Base-by-base conservation (phyloP, 2,329 filamentous ascomycete genomes). In the Fulvia fulva region DNA sequence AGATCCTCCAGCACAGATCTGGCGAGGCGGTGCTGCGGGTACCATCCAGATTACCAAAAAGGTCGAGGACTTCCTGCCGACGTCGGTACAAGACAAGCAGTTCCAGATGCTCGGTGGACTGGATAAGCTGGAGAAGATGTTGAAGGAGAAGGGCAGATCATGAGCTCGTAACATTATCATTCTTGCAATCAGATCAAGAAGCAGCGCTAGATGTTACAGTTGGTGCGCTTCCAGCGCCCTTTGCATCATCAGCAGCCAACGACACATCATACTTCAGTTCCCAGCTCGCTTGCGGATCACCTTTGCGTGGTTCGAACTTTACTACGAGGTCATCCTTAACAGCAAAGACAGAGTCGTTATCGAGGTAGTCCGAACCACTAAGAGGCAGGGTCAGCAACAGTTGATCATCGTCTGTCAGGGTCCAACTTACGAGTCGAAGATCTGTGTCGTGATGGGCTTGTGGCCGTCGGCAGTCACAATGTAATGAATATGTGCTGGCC, bases 381-480 rank as follows among this genome's bases (percentile, higher is more conserved):
- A 5, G n/a, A 19, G 47, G 2, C n/a, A n/a, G 22, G 32, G 26
- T 50, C 47, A 50, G 14, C 43, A 23, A 47, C 8, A 45, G 44
- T 3, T 16, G 8, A 16, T 28, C 51, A 30, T 7, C 7, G n/a
- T 12, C 8, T 26, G 11, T 16, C 11, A 22, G 9, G 28, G n/a
- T 2, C 3, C 21, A 21, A 56, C 54, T 50, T 44, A 56, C 32
- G 61, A 58, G 71, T 91, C 88, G 70, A 91, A 93, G 56, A 94
- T 85, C 72, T 94, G 89, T 1, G 89, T 91, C 0, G 87, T 88
- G 50, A 95, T 80, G 0, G 86, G 79, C 67, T 85, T 87, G 76
- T 87, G 86, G 7, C 81, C 82, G 81, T 78, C 12, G 79, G 77
- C 26, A 22, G 26, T 55, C 16, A 60, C 62, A 37, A 65, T 65